Evolutionary conservation across 1,284 basidiomycete genomes (phyloP), one percentile per base, ranked within the genome.

Genomic region (Thecaphora frezii): DNA sequence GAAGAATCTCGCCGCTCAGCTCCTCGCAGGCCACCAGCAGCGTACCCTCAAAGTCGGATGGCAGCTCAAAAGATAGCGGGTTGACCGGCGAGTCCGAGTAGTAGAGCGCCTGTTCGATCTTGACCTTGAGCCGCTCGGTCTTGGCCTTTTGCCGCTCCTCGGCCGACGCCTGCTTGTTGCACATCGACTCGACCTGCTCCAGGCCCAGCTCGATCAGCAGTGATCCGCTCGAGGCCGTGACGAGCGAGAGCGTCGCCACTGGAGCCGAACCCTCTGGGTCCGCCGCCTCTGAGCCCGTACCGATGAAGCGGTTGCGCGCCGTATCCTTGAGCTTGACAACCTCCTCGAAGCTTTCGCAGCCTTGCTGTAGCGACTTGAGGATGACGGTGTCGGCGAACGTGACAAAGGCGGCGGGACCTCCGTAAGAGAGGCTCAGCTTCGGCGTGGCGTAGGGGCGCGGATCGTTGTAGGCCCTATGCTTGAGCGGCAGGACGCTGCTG

Each of bases 81-180:
- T 94, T 93, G 69, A 87, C 84, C 21, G 84, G 81, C 64, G 86
- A 81, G 23, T 88, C 84, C 4, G 88, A 88, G 76, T 90, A 93
- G 49, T 91, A 81, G 64, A 94, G 89, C 10, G 89, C 90, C 76
- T 93, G 90, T 51, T 88, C 91, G 84, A 94, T 86, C 36, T 87
- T 89, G 13, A 88, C 87, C 79, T 89, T 89, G 69, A 93, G 85
- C 33, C 90, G 70, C 30, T 73, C 65, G 9, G 80, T 80, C 37
- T 76, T 70, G 38, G 73, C 66, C 5, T 62, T 59, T n/a, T 68
- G 65, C 18, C 65, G 43, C 44, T 68, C 69, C 14, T 52, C 22
- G 19, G 37, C 25, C 30, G 60, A 41, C 24, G 51, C 33, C 43
- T 33, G 50, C 21, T 56, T 37, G 4, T 44, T 54, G 60, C 51